Evolutionary conservation across 73 alveolate genomes (phyloP).

Genomic region (Tetrahymena malaccensis): DNA sequence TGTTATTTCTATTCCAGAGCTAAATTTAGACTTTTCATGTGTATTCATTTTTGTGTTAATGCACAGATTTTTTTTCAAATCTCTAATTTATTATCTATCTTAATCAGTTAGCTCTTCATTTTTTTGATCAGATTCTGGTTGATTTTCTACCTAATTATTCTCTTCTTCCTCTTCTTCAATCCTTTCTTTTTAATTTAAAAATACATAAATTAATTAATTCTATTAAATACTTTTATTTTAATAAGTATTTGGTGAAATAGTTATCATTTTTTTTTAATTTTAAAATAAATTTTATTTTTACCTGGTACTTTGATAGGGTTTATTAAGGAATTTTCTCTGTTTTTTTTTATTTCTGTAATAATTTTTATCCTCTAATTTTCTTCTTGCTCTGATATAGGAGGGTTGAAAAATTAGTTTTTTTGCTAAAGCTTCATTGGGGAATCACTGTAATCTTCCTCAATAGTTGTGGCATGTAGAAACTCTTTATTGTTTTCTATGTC

Average conservation of each 20-base stretch:
- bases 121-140: neutral
- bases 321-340: neutral
- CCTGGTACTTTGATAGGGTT: neutral
- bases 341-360: neutral
- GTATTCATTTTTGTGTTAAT: neutral
- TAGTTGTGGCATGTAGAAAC: neutral
- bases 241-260: no score
- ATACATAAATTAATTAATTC: no score
- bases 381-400: neutral
- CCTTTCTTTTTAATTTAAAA: neutral
- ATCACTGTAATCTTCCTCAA: neutral
- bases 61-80: neutral
- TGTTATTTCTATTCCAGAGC: neutral
- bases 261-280: no score
- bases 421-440: neutral
- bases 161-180: neutral
- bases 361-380: neutral
- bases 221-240: no score
- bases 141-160: neutral
- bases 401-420: neutral
- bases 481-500: neutral
- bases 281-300: neutral
- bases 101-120: neutral
- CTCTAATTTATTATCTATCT: neutral
- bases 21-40: neutral